Evolutionary conservation across 371 early-diverging fungal genomes (phyloP).

Genomic region (Mucor indicus): DNA sequence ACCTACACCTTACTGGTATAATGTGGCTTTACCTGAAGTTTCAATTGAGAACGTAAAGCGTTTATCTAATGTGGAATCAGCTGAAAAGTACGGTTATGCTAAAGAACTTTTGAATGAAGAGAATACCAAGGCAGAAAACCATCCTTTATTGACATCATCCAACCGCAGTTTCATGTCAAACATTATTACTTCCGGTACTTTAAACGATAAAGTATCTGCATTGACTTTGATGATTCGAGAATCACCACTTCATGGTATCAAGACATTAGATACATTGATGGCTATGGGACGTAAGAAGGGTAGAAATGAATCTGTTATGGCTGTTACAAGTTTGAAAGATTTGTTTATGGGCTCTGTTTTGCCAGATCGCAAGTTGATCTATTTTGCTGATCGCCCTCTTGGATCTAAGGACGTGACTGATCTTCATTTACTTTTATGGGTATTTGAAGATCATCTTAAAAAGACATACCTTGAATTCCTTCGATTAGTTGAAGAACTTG

Average conservation of each 20-base stretch:
- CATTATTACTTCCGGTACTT: slow-evolving; percentile 87
- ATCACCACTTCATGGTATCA: slow-evolving; percentile 84
- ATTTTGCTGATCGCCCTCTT: slow-evolving; percentile 87
- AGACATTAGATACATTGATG: slow-evolving; percentile 78
- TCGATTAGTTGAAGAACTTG: slow-evolving; percentile 75
- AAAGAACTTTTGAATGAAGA: slow-evolving; percentile 67
- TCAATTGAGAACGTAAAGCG: slow-evolving; percentile 22
- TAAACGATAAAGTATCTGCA: slow-evolving; percentile 91
- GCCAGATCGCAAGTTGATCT: slow-evolving; percentile 81
- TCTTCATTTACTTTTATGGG: slow-evolving; percentile 82
- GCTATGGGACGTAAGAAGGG: slow-evolving; percentile 87
- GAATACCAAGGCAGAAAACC: slow-evolving; percentile 62
- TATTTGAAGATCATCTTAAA: slow-evolving; percentile 92
- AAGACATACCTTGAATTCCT: slow-evolving; percentile 86
- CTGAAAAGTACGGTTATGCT: slow-evolving; percentile 57
- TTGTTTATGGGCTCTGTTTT: slow-evolving; percentile 76
- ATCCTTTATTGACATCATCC: slow-evolving; percentile 57
- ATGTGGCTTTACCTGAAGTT: slow-evolving; percentile 32
- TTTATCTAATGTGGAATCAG: slow-evolving; percentile 33
- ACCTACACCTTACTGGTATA: slow-evolving; percentile 58
- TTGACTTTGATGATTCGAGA: slow-evolving; percentile 89
- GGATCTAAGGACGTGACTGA: slow-evolving; percentile 56
- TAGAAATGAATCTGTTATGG: slow-evolving; percentile 82
- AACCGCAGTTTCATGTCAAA: slow-evolving; percentile 86
- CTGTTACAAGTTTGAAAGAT: slow-evolving; percentile 88